Base-by-base conservation (phyloP, 2,329 filamentous ascomycete genomes). In the Trichophaea hybrida region DNA sequence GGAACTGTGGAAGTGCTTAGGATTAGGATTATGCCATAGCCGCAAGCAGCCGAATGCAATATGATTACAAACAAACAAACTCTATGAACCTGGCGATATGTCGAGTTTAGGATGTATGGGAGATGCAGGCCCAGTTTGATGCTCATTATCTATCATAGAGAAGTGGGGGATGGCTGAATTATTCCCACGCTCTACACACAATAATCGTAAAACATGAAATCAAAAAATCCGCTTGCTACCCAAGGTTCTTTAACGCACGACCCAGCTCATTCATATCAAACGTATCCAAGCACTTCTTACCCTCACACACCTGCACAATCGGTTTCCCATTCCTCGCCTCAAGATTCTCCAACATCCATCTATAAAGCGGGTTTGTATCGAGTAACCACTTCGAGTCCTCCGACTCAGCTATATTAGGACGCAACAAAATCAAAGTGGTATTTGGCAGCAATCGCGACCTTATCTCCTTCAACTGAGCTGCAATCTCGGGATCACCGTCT, bases 291-390 rank as follows among this genome's bases (percentile, higher is more conserved):
- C 77, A 79, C 33, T 69, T 69, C 1, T 72, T 71, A 1, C 71
- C 72, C 59, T 77, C 75, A 68, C 76, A 78, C 32, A 78, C 66
- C 68, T 76, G 69, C 37, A 77, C 70, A 66, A 73, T 71, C 24
- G 71, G 68, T 62, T 70, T 74, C 4, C 68, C 69, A 35, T 69
- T 71, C 61, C 75, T 59, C 4, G 64, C 68, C 2, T 61, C 62
- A 38, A 69, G 67, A 5, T 64, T 62, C 40, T 61, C 68, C 43
- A 72, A 69, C 62, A 78, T 68, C 35, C 69, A 71, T 61, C 68
- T 71, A n/a, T 78, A 68, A 50, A 78, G 64, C 48, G 63, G 57
- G 68, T 80, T 81, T 57, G 77, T 73, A 57, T 72, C 69, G 64
- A 73, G 73, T 61, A 82, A 61, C 79, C 79, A 82, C 12, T 70